Conservation (phyloP, 768 basidiomycete genomes). For the Tylopilus sp. region DNA sequence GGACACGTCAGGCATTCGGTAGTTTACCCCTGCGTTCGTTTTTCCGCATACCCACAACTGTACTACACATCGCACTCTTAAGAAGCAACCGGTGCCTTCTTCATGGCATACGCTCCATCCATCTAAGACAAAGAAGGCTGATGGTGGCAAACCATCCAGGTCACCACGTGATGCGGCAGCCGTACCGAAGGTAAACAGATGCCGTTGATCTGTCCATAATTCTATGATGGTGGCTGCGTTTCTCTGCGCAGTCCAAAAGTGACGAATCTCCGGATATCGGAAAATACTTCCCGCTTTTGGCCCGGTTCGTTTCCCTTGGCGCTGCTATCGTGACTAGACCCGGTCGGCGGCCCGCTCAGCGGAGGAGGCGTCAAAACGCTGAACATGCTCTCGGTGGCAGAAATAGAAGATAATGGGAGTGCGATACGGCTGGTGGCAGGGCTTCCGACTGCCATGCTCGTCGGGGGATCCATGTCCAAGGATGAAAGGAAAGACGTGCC, state of each 20-base stretch:
- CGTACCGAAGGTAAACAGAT: background rate
- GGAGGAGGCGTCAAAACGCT: slow-evolving; percentile 58
- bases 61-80: slow-evolving; percentile 18
- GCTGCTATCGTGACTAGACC: slow-evolving; percentile 46
- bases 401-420: slow-evolving; percentile 40
- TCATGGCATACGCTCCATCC: background rate
- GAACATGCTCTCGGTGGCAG: slow-evolving; percentile 53
- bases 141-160: slow-evolving; percentile 7
- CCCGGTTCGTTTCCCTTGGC: slow-evolving; percentile 40
- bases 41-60: slow-evolving; percentile 7
- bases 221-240: slow-evolving; percentile 33
- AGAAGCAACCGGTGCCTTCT: background rate
- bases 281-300: slow-evolving; percentile 76
- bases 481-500: slow-evolving; percentile 89
- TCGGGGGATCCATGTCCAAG: slow-evolving; percentile 91
- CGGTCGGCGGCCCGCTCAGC: slow-evolving; percentile 58
- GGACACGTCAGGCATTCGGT: slow-evolving; percentile 1
- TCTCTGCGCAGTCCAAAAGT: slow-evolving; percentile 86
- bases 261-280: slow-evolving; percentile 84
- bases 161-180: background rate
- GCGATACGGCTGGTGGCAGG: slow-evolving; percentile 63
- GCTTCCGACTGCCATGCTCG: slow-evolving; percentile 54
- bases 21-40: slow-evolving; percentile 1
- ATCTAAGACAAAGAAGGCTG: slow-evolving; percentile 2
- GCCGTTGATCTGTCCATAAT: background rate